Base-by-base conservation (phyloP, 257 asterid genomes). In the Salvia rosmarinus region DNA sequence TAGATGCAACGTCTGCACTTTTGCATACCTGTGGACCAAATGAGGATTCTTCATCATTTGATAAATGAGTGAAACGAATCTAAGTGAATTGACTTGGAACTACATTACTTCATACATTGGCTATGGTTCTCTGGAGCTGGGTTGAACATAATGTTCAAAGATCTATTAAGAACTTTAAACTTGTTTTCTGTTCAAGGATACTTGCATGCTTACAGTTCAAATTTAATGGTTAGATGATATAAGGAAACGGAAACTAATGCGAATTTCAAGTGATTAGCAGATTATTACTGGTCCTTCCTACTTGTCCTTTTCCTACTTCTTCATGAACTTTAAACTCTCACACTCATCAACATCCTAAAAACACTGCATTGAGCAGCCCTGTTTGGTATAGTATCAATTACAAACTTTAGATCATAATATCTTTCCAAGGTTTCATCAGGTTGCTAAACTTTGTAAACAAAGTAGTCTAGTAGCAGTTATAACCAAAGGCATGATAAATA, bases 1-100 rank as follows among this genome's bases (percentile, higher is more conserved):
- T 88, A 75, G 69, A 16, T 9, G 95, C 91, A 46, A 85, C 73
- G n/a, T 90, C 90, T 56, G 90, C 80, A 67, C 74, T 75, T 76
- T 72, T 86, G 81, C 89, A 86, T 30, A 87, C 95, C 96, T 89
- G 81, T 51, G 25, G 65, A 73, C 67, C 52, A 72, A 65, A 56
- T 77, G 61, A 47, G 40, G 62, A 57, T 32, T 30, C 35, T 20
- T 17, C 54, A 57, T 75, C 35, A 75, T 49, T 21, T 57, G 13
- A 51, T 13, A 49, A 37, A 50, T 42, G 47, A 4, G 49, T 25
- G 14, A 54, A 39, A 25, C 13, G 9, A 47, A 67, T 67, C 30
- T 55, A 20, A 10, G 10, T 35, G 57, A 20, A 46, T 3, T 44
- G 59, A 52, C 25, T 11, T 25, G 25, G 43, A 21, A 47, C 11